phyloP scores from a whole-genome alignment of 2,329 filamentous ascomycete species.

The Aspergillus pseudoterreus region DNA sequence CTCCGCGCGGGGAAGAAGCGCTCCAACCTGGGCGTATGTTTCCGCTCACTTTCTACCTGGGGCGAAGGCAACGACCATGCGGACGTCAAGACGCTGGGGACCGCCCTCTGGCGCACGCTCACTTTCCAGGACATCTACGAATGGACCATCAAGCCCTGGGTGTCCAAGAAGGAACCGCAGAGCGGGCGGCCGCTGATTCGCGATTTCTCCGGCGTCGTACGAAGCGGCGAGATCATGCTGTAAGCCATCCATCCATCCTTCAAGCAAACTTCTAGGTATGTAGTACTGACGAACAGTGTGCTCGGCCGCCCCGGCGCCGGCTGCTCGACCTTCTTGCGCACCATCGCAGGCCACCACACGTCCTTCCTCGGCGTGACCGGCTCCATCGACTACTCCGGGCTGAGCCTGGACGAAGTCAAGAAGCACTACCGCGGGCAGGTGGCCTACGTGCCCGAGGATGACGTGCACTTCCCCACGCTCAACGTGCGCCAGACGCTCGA shows the following conservation, averaged over 20 bases:
- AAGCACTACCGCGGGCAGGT: constrained; percentile 67
- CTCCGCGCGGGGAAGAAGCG: constrained; percentile 60
- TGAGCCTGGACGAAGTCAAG: constrained; percentile 59
- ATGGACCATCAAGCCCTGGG: constrained; percentile 47
- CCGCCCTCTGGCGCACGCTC: constrained; percentile 70
- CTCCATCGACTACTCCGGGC: constrained; percentile 65
- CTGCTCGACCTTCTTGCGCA: constrained; percentile 69
- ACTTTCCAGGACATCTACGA: constrained; percentile 67
- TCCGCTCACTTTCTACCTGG: constrained; percentile 68
- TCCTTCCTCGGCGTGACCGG: constrained; percentile 62
- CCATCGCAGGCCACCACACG: constrained; percentile 63
- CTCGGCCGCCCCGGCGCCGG: constrained; percentile 67
- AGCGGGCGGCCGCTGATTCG: constrained; percentile 54
- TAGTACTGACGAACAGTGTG: constrained; percentile 29
- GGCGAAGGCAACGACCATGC: constrained; percentile 60
- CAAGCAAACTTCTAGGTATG: not conserved
- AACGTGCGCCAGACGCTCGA: constrained; percentile 70
- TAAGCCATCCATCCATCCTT: constrained; percentile 4
- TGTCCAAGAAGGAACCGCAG: constrained; percentile 41
- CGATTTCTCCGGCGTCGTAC: constrained; percentile 62
- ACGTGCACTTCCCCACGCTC: constrained; percentile 65
- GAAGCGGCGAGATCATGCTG: constrained; percentile 65
- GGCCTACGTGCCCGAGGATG: constrained; percentile 69
- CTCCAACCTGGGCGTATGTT: constrained; percentile 71
- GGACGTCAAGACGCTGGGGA: constrained; percentile 65